Percentiles rank a stretch among this genome's conserved stretches.
These are phyloP conservation scores for Lyophyllum atratum DNA, from an alignment of 768 basidiomycete genomes.

Conservation along the genomic window DNA sequence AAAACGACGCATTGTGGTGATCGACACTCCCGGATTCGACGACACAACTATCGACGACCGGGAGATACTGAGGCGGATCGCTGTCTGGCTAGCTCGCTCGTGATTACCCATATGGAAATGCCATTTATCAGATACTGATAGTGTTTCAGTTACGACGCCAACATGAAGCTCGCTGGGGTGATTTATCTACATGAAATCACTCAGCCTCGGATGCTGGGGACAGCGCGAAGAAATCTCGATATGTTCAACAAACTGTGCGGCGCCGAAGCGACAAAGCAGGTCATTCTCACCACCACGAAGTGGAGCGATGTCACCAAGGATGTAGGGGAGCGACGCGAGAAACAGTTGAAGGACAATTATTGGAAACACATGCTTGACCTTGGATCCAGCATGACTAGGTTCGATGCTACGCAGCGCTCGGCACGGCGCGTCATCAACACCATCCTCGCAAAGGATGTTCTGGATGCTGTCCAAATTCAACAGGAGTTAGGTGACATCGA, in stretches of 20 bases:
- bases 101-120: not conserved
- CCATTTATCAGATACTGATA: not conserved
- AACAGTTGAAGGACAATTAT: conserved; percentile 2
- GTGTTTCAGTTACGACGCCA: conserved; percentile 23
- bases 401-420: not conserved
- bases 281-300: conserved; percentile 50
- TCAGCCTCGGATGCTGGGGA: conserved; percentile 39
- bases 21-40: conserved; percentile 27
- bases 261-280: conserved; percentile 39
- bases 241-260: conserved; percentile 53
- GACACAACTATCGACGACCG: conserved; percentile 21
- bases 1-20: conserved; percentile 18
- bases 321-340: conserved; percentile 1
- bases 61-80: conserved; percentile 22
- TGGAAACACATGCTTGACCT: conserved; percentile 6
- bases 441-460: not conserved
- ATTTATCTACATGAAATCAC: conserved; percentile 31
- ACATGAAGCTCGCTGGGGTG: conserved; percentile 28
- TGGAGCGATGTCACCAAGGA: conserved; percentile 35
- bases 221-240: conserved; percentile 43
- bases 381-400: conserved; percentile 1
- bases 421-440: not conserved
- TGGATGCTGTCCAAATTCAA: not conserved
- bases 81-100: conserved; percentile 23
- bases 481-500: not conserved